Conservation (phyloP, 2,329 filamentous ascomycete genomes). For the Clathrospora elynae region DNA sequence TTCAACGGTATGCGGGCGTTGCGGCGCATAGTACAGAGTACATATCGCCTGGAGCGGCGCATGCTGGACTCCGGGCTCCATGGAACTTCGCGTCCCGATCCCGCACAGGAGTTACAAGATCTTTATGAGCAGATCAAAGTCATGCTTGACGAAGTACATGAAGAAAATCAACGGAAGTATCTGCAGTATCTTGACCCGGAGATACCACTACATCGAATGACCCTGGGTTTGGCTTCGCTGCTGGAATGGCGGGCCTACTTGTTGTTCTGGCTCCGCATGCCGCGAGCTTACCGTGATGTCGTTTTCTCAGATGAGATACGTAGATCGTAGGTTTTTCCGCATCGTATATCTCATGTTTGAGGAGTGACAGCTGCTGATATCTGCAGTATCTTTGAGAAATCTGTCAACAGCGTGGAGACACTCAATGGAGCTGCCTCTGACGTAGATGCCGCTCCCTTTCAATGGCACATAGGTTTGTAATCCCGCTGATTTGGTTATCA, state of each 20-base stretch:
- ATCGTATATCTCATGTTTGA: background rate
- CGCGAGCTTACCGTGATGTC: conserved; percentile 43
- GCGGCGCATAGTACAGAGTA: conserved; percentile 45
- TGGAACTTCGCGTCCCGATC: conserved; percentile 42
- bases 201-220: conserved; percentile 40
- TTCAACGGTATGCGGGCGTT: conserved; percentile 43
- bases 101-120: conserved; percentile 39
- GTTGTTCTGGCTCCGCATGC: conserved; percentile 49
- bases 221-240: conserved; percentile 38
- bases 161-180: conserved; percentile 41
- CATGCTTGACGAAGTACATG: conserved; percentile 44
- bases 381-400: conserved; percentile 47
- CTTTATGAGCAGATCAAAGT: conserved; percentile 46
- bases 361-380: conserved; percentile 2
- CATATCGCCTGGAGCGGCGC: conserved; percentile 45
- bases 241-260: conserved; percentile 48
- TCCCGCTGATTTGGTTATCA: background rate
- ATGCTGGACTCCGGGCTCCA: conserved; percentile 44
- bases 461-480: conserved; percentile 47
- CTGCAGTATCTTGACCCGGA: conserved; percentile 40
- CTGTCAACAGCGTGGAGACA: conserved; percentile 46
- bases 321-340: conserved; percentile 35
- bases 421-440: conserved; percentile 44
- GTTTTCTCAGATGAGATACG: conserved; percentile 46
- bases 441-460: conserved; percentile 45